Percentiles rank a stretch among this genome's conserved stretches.
Conservation (phyloP, 164 flowering plant genomes). For the Vitis rupestris region DNA sequence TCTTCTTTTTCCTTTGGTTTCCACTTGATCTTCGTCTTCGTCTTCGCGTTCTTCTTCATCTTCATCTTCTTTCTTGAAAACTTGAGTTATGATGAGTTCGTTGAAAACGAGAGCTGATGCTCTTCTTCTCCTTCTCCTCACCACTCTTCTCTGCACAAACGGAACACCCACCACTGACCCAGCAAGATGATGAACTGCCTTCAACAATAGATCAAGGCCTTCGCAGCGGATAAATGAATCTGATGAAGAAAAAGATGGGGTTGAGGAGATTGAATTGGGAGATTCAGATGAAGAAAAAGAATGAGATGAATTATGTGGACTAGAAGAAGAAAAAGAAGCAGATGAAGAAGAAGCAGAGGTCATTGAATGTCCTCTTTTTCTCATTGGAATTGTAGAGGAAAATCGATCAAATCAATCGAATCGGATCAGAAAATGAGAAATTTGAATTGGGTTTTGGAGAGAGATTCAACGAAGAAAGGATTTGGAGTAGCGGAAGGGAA, state of each 20-base stretch:
- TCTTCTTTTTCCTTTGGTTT: neutral
- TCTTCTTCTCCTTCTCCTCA: slow-evolving; percentile 30
- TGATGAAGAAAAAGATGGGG: slow-evolving; percentile 16
- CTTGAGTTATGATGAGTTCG: slow-evolving; percentile 7
- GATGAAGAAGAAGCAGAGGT: slow-evolving; percentile 17
- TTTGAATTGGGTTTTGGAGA: slow-evolving; percentile 18
- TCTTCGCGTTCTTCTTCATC: slow-evolving; percentile 5
- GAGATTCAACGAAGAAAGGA: no score
- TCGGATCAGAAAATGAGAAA: slow-evolving; percentile 13
- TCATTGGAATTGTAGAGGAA: slow-evolving; percentile 15
- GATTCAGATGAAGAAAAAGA: slow-evolving; percentile 7
- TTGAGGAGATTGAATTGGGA: slow-evolving; percentile 8
- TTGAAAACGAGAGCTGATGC: slow-evolving; percentile 24
- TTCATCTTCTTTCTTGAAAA: neutral
- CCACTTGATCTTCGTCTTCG: neutral
- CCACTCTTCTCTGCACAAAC: slow-evolving; percentile 41
- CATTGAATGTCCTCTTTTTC: slow-evolving; percentile 21
- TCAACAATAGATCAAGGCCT: slow-evolving; percentile 54
- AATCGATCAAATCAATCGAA: slow-evolving; percentile 1
- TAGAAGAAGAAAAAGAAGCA: no score
- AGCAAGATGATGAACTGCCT: slow-evolving; percentile 39
- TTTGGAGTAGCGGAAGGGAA: no score
- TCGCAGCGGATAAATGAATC: slow-evolving; percentile 28
- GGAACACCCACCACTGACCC: slow-evolving; percentile 46
- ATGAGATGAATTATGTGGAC: slow-evolving; percentile 13